A percentile compares a stretch with the other conserved stretches of the same genome.
These are phyloP conservation scores for Yamadazyma triangularis DNA, from an alignment of 1,139 yeast species.

Conservation along the genomic window DNA sequence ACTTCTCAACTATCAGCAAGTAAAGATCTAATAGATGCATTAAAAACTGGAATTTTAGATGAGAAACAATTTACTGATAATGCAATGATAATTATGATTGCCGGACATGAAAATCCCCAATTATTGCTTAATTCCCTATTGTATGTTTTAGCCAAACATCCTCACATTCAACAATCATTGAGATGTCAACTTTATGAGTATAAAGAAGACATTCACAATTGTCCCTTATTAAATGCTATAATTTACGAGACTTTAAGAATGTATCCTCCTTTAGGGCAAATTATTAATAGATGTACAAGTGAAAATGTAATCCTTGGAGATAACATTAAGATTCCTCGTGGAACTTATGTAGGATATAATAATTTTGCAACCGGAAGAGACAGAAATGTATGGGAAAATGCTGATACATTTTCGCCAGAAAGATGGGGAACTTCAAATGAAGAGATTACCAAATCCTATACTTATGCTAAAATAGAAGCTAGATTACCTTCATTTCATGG, in stretches of 20 bases:
- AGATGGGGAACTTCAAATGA: conserved; percentile 50
- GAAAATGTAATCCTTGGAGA: conserved; percentile 33
- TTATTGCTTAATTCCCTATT: conserved; percentile 46
- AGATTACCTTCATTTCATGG: conserved; percentile 58
- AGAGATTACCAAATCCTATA: conserved; percentile 35
- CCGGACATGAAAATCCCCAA: conserved; percentile 66
- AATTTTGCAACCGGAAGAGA: conserved; percentile 55
- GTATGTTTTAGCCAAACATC: conserved; percentile 42
- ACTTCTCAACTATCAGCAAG: conserved; percentile 15
- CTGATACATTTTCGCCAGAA: conserved; percentile 46
- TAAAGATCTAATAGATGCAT: conserved; percentile 33
- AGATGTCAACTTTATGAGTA: conserved; percentile 25
- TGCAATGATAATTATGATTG: conserved; percentile 52
- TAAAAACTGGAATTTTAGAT: conserved; percentile 29
- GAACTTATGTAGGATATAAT: conserved; percentile 54
- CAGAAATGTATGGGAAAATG: conserved; percentile 39
- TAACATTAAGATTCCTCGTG: conserved; percentile 46
- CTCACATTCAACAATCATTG: conserved; percentile 29
- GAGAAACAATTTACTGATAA: conserved; percentile 51
- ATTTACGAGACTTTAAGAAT: conserved; percentile 50
- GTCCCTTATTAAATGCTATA: conserved; percentile 19
- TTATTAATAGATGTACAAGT: conserved; percentile 49
- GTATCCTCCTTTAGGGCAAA: conserved; percentile 57
- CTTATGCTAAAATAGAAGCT: conserved; percentile 39
- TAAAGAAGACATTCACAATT: not conserved